Evolutionary conservation across 2,329 filamentous ascomycete genomes (phyloP).

Genomic region (Talaromyces sp.): DNA sequence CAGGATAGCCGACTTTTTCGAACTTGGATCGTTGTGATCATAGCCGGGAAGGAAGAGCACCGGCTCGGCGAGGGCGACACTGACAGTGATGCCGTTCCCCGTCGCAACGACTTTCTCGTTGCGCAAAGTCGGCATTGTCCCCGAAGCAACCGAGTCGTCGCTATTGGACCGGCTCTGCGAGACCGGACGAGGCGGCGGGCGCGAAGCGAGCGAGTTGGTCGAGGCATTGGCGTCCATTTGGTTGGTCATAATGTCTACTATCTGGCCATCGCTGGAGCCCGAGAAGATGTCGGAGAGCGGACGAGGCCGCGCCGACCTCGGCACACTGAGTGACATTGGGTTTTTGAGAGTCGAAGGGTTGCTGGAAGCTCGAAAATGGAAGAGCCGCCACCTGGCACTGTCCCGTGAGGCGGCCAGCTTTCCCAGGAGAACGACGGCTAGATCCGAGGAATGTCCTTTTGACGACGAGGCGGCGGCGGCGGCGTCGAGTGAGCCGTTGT

Average conservation of each 20-base stretch:
- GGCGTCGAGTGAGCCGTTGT: not conserved
- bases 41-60: constrained; percentile 46
- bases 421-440: constrained; percentile 19
- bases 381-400: constrained; percentile 41
- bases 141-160: constrained; percentile 15
- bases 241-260: constrained; percentile 20
- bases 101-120: constrained; percentile 45
- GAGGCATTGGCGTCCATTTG: constrained; percentile 16
- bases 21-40: constrained; percentile 46
- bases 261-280: constrained; percentile 27
- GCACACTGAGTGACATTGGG: constrained; percentile 22
- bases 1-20: constrained; percentile 71
- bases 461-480: constrained; percentile 5
- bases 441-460: not conserved
- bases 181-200: constrained; percentile 11
- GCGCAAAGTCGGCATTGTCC: constrained; percentile 28
- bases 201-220: not conserved
- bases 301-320: constrained; percentile 21
- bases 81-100: constrained; percentile 45
- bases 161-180: constrained; percentile 17
- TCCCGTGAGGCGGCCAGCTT: constrained; percentile 44
- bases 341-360: constrained; percentile 12
- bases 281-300: constrained; percentile 33
- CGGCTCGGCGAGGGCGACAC: constrained; percentile 44
- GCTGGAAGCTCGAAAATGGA: constrained; percentile 35